Conservation (phyloP, 176 grass and related monocot species). For the Phoenix roebelenii region DNA sequence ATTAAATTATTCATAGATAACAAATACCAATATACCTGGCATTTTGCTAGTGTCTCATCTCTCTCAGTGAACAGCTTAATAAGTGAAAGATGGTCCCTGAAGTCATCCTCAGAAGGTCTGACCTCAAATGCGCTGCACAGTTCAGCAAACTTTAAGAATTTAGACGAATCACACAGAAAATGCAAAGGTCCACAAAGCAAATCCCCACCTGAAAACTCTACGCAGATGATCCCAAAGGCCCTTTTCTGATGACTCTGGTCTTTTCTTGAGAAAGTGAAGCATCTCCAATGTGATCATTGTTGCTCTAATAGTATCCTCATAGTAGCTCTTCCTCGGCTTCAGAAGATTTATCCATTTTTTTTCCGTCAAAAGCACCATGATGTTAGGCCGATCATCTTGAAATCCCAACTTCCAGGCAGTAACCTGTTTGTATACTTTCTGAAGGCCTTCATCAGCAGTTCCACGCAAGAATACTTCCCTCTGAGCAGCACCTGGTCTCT, state of each 20-base stretch:
- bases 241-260: slow-evolving; percentile 44
- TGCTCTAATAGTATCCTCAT: slow-evolving; percentile 26
- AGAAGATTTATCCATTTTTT: slow-evolving; percentile 45
- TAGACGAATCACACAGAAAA: slow-evolving; percentile 4
- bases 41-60: slow-evolving; percentile 51
- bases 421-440: slow-evolving; percentile 32
- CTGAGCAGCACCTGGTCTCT: slow-evolving; percentile 3
- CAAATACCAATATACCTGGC: slow-evolving; percentile 30
- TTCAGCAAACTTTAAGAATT: slow-evolving; percentile 7
- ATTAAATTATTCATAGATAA: background rate
- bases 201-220: slow-evolving; percentile 43
- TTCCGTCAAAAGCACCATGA: slow-evolving; percentile 28
- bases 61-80: slow-evolving; percentile 48
- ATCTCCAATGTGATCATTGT: slow-evolving; percentile 47
- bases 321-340: slow-evolving; percentile 42
- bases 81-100: slow-evolving; percentile 46
- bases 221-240: slow-evolving; percentile 58
- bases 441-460: slow-evolving; percentile 16
- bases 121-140: slow-evolving; percentile 70
- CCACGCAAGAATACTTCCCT: slow-evolving; percentile 30
- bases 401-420: slow-evolving; percentile 56
- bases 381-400: slow-evolving; percentile 26
- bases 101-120: slow-evolving; percentile 53
- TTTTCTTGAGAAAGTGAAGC: slow-evolving; percentile 70
- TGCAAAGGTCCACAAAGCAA: background rate